phyloP scores from a whole-genome alignment of 169 alveolate species.

The Eimeria maxima region DNA sequence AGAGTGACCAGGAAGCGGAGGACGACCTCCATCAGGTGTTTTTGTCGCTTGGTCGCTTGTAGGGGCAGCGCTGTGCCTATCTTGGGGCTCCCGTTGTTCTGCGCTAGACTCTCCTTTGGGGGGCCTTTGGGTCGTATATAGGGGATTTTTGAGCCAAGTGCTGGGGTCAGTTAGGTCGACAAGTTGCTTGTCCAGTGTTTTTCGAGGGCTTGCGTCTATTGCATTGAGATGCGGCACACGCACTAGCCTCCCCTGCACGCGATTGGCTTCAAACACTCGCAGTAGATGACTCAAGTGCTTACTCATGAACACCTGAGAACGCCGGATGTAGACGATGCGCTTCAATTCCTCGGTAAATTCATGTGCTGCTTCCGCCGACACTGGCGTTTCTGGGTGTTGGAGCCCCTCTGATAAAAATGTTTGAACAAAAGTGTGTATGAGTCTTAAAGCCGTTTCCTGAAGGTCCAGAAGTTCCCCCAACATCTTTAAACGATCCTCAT shows the following conservation, averaged over 20 bases:
- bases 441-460: background rate
- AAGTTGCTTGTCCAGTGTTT: no score
- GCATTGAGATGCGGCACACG: no score
- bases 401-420: no score
- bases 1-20: background rate
- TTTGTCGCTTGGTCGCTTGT: background rate
- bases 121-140: background rate
- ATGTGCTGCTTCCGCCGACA: background rate
- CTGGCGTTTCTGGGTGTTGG: background rate
- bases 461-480: background rate
- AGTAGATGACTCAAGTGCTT: background rate
- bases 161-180: background rate
- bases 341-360: background rate
- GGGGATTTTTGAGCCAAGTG: background rate
- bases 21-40: background rate
- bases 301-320: conserved; percentile 18
- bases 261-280: background rate
- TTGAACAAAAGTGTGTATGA: no score
- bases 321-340: conserved; percentile 23
- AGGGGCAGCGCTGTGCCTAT: background rate
- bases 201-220: no score
- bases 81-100: background rate
- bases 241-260: background rate
- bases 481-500: background rate
- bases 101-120: no score